Percentiles rank a stretch among this genome's conserved stretches.
phyloP scores from a whole-genome alignment of 2,329 filamentous ascomycete species.

The Chaetomium strumarium region DNA sequence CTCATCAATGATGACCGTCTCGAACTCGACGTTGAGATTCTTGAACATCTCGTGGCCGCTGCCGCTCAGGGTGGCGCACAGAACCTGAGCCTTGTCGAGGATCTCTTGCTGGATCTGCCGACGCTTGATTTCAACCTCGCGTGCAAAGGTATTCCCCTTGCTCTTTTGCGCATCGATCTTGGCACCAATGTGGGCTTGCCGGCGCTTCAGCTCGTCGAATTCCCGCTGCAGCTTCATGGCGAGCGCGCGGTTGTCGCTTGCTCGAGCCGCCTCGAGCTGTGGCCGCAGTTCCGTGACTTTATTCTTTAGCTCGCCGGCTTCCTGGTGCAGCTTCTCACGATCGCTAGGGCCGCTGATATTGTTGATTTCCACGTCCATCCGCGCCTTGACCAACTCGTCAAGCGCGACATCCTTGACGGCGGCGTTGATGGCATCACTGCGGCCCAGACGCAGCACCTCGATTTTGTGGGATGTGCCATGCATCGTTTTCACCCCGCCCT shows the following conservation, averaged over 20 bases:
- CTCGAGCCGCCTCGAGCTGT: constrained; percentile 62
- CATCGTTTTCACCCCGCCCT: constrained; percentile 73
- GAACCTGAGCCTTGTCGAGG: constrained; percentile 81
- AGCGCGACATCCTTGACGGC: constrained; percentile 87
- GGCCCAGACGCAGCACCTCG: constrained; percentile 82
- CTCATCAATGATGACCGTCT: constrained; percentile 97
- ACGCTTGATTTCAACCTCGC: constrained; percentile 80
- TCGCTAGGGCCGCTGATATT: constrained; percentile 48
- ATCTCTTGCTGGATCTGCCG: constrained; percentile 85
- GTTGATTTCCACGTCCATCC: constrained; percentile 56
- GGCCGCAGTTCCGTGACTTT: constrained; percentile 66
- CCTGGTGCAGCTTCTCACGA: constrained; percentile 55
- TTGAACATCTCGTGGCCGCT: constrained; percentile 98
- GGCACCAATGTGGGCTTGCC: constrained; percentile 62
- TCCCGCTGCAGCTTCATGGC: constrained; percentile 62
- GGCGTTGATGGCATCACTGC: constrained; percentile 86
- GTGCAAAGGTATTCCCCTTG: constrained; percentile 70
- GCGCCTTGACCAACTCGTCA: constrained; percentile 79
- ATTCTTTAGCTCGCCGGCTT: constrained; percentile 67
- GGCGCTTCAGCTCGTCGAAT: constrained; percentile 70
- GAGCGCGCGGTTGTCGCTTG: constrained; percentile 42
- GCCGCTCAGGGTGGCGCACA: constrained; percentile 92
- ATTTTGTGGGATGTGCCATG: constrained; percentile 68
- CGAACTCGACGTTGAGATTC: constrained; percentile 88
- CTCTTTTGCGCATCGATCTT: constrained; percentile 86